Evolutionary conservation across 139 green algal genomes (phyloP).

Genomic region (Closterium sp.): DNA sequence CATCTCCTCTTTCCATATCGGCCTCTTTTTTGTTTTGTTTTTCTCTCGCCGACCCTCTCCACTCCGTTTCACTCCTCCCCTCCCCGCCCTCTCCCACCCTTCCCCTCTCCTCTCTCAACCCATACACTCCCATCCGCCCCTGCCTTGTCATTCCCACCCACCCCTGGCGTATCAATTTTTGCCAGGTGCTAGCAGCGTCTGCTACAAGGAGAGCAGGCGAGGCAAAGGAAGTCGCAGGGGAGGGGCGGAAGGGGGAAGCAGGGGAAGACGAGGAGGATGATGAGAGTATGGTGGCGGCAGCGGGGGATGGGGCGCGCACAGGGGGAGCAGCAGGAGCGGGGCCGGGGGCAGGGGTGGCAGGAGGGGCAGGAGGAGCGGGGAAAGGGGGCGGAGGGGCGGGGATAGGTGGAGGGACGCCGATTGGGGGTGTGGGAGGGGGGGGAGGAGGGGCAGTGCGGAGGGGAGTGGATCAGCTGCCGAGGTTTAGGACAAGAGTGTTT

Average conservation of each 20-base stretch:
- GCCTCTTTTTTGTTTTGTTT: not conserved
- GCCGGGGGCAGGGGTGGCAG: not conserved
- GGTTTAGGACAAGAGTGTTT: conserved; percentile 81
- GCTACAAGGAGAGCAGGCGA: conserved; percentile 25
- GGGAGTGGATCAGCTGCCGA: conserved; percentile 55
- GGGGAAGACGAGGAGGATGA: conserved; percentile 28
- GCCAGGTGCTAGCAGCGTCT: conserved; percentile 27
- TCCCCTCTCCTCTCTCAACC: not conserved
- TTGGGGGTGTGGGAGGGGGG: not conserved
- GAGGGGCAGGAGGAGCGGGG: not conserved
- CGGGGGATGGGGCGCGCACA: not conserved
- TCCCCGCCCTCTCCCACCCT: not conserved
- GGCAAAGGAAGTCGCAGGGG: conserved; percentile 1
- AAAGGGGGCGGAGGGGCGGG: not conserved
- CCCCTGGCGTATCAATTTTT: not conserved
- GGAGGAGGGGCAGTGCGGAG: conserved; percentile 51
- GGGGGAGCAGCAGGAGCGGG: not conserved
- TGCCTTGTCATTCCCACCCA: not conserved
- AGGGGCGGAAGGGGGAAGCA: conserved; percentile 4
- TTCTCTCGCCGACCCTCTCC: not conserved
- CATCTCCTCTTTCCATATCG: too few species aligned
- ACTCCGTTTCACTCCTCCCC: not conserved
- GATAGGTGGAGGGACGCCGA: not conserved
- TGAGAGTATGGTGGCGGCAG: conserved; percentile 21
- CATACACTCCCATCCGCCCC: not conserved